Evolutionary conservation across 2,329 filamentous ascomycete species (phyloP), one percentile per base, ranked within the genome.

Genomic region (Hortaea werneckii): DNA sequence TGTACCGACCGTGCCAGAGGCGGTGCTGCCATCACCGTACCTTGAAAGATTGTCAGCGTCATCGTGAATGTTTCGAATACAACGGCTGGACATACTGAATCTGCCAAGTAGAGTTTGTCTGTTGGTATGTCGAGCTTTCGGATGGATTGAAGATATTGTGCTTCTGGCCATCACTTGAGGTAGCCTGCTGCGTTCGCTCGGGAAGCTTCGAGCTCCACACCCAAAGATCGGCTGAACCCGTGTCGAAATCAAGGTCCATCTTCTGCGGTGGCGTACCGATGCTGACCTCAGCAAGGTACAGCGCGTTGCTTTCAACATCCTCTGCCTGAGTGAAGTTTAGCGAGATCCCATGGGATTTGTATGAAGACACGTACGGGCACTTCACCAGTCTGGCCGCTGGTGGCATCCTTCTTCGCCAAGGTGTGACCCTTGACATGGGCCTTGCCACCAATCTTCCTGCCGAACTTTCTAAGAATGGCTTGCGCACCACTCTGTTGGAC

Each of bases 141-240:
- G 60, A 66, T 2, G 80, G 68, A 56, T 84, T 67, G 55, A 79
- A 87, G 50, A 79, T 67, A 7, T 65, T 70, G 60, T 82, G 78
- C 34, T 43, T 38, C 11, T 29, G 46, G 41, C 45, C 43, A 12
- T 11, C 12, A 11, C 38, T 41, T 20, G 40, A 39, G 13, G 66
- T 64, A 7, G 57, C 54, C 8, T 59, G 52, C 32, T 60, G 54
- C 27, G 63, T 54, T 41, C 46, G 45, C 20, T 50, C 46, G 12
- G 52, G 48, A 10, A 64, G 46, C 37, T 56, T 48, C 29, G 54
- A 58, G 58, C 85, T 84, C 52, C 53, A 61, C 29, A 64, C 51
- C 82, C 80, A 86, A 20, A 83, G 69, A 67, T 86, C 83, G 13
- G 80, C 74, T 8, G 79, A 83, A 13, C 82, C 82, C 35, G 82